A percentile compares a stretch with the other conserved stretches of the same genome.
phyloP scores from a whole-genome alignment of 768 basidiomycete species.

The Mycena venus region DNA sequence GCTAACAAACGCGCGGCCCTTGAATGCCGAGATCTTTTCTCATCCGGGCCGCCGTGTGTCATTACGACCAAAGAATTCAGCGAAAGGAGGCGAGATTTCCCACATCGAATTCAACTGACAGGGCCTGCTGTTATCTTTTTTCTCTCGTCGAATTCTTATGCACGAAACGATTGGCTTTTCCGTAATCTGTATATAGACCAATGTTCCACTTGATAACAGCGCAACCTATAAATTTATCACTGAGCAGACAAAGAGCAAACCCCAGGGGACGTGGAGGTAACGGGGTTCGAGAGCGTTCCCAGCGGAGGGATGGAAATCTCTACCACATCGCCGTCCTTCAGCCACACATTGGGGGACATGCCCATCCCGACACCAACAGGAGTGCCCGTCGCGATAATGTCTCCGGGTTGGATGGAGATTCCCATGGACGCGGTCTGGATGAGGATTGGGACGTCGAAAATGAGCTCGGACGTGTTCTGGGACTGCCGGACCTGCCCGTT shows the following conservation, averaged over 20 bases:
- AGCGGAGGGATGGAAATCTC: slow-evolving; percentile 35
- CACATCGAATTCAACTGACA: too few species aligned
- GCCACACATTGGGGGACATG: slow-evolving; percentile 28
- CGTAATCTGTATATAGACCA: too few species aligned
- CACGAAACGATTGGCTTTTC: too few species aligned
- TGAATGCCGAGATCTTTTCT: too few species aligned
- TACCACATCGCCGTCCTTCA: slow-evolving; percentile 35
- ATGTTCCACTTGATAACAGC: too few species aligned
- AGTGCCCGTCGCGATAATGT: slow-evolving; percentile 35
- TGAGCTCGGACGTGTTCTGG: slow-evolving; percentile 38
- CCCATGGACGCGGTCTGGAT: slow-evolving; percentile 34
- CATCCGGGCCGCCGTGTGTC: too few species aligned
- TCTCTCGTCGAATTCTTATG: too few species aligned
- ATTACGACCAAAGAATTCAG: too few species aligned
- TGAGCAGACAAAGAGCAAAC: slow-evolving; percentile 16
- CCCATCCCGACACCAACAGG: slow-evolving; percentile 36
- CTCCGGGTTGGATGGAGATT: slow-evolving; percentile 34
- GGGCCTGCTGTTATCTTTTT: too few species aligned
- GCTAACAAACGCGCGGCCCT: too few species aligned
- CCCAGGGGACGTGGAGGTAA: slow-evolving; percentile 21
- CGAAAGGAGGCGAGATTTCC: too few species aligned
- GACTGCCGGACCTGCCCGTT: slow-evolving; percentile 36
- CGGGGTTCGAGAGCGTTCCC: slow-evolving; percentile 28
- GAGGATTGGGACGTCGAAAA: slow-evolving; percentile 36
- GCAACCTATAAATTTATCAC: not conserved